Evolutionary conservation across 208 protist species (phyloP).

Genomic region (Leishmania tarentolae): DNA sequence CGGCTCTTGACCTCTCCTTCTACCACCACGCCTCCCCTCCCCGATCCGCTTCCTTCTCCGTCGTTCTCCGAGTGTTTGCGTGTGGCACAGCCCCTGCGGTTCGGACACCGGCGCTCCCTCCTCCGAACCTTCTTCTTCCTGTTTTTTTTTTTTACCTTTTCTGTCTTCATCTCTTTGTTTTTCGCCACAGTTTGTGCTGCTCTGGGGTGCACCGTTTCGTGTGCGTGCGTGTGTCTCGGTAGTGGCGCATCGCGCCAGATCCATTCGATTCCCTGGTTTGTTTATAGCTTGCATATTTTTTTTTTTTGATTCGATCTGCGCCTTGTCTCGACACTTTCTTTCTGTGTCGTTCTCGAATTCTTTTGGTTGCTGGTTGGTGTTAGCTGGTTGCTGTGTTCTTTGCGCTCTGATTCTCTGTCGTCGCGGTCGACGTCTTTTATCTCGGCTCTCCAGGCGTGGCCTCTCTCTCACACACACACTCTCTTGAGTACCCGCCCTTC

Average conservation of each 20-base stretch:
- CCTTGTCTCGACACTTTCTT: not conserved
- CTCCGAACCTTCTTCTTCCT: not conserved
- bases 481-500: not conserved
- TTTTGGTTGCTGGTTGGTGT: not conserved
- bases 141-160: not conserved
- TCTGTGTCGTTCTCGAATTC: not conserved
- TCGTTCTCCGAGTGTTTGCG: not conserved
- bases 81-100: not conserved
- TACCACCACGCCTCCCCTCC: not conserved
- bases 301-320: not conserved
- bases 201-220: not conserved
- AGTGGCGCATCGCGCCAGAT: not conserved
- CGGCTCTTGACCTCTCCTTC: not conserved
- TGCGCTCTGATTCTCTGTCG: not conserved
- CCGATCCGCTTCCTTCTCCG: not conserved
- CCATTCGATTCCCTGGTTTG: not conserved
- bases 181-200: not conserved
- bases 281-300: not conserved
- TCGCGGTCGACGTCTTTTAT: not conserved
- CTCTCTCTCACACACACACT: too few relatives aligned
- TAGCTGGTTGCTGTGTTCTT: not conserved
- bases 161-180: too few relatives aligned
- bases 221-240: constrained; percentile 2
- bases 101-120: not conserved
- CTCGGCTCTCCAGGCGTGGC: too few relatives aligned